phyloP scores from a whole-genome alignment of 192 early-diverging fungal genomes.

The Backusella luteola region DNA sequence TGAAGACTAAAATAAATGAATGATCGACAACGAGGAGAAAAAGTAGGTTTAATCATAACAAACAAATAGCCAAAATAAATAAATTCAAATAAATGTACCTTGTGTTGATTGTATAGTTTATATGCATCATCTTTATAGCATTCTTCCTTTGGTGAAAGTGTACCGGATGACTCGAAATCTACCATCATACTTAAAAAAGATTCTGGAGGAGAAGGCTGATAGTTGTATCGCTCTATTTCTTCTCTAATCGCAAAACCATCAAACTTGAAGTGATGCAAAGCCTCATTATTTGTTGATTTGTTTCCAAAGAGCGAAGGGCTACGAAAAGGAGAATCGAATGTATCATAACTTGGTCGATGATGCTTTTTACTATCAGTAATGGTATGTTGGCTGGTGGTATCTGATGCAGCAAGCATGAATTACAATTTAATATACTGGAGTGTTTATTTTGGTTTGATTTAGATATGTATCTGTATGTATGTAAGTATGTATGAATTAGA shows the following conservation, averaged over 20 bases:
- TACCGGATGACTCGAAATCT: conserved; percentile 1
- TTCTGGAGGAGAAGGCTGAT: background rate
- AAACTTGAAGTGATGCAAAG: background rate
- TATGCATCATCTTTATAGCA: background rate
- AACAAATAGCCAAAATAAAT: background rate
- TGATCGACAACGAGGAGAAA: background rate
- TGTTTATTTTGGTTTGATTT: background rate
- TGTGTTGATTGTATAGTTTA: conserved; percentile 7
- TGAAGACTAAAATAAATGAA: background rate
- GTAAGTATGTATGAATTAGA: background rate
- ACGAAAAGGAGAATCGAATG: background rate
- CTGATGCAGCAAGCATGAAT: conserved; percentile 1
- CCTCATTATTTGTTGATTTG: background rate
- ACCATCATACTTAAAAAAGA: background rate
- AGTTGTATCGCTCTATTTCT: background rate
- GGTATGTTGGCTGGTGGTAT: no score
- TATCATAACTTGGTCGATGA: background rate
- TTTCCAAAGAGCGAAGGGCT: background rate
- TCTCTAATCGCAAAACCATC: background rate
- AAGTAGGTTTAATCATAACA: conserved; percentile 1
- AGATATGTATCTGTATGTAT: background rate
- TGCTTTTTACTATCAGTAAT: background rate
- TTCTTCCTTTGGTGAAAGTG: conserved; percentile 9
- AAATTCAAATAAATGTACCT: background rate
- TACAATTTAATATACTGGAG: background rate